These are phyloP conservation scores for Geotrichum restrictum DNA, from an alignment of 1,139 yeast genomes.

Conservation along the genomic window DNA sequence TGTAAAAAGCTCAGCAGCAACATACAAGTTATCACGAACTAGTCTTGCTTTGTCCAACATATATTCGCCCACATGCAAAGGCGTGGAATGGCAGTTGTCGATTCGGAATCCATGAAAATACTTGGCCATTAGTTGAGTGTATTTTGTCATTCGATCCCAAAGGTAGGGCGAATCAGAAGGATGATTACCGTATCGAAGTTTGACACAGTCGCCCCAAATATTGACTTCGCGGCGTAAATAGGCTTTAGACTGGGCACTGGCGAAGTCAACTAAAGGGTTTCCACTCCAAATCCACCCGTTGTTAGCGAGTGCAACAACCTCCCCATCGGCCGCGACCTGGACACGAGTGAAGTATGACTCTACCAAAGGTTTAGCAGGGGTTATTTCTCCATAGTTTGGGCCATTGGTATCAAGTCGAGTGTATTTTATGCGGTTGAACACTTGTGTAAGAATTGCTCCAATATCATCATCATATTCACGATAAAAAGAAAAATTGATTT, in stretches of 20 bases:
- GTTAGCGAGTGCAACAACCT: slow-evolving; percentile 65
- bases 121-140: slow-evolving; percentile 67
- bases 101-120: slow-evolving; percentile 85
- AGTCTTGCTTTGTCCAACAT: slow-evolving; percentile 83
- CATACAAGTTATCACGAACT: slow-evolving; percentile 79
- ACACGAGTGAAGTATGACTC: slow-evolving; percentile 88
- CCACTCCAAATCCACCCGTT: slow-evolving; percentile 99
- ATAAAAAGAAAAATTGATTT: slow-evolving; percentile 70
- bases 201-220: slow-evolving; percentile 97
- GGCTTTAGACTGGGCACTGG: slow-evolving; percentile 71
- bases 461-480: slow-evolving; percentile 70
- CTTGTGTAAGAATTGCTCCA: slow-evolving; percentile 58
- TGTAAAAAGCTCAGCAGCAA: slow-evolving; percentile 89
- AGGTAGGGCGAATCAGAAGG: slow-evolving; percentile 82
- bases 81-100: slow-evolving; percentile 95
- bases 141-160: slow-evolving; percentile 84
- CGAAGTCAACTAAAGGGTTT: slow-evolving; percentile 91
- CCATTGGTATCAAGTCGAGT: slow-evolving; percentile 75
- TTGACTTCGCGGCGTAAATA: slow-evolving; percentile 89
- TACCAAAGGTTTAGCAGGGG: slow-evolving; percentile 56
- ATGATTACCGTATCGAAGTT: slow-evolving; percentile 72
- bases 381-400: slow-evolving; percentile 66
- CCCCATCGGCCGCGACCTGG: slow-evolving; percentile 47
- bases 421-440: slow-evolving; percentile 70
- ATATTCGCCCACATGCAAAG: slow-evolving; percentile 87